Percentiles rank a stretch among this genome's conserved stretches.
Evolutionary conservation across 2,329 filamentous ascomycete genomes (phyloP).

Genomic region (Fusarium lyarnte): DNA sequence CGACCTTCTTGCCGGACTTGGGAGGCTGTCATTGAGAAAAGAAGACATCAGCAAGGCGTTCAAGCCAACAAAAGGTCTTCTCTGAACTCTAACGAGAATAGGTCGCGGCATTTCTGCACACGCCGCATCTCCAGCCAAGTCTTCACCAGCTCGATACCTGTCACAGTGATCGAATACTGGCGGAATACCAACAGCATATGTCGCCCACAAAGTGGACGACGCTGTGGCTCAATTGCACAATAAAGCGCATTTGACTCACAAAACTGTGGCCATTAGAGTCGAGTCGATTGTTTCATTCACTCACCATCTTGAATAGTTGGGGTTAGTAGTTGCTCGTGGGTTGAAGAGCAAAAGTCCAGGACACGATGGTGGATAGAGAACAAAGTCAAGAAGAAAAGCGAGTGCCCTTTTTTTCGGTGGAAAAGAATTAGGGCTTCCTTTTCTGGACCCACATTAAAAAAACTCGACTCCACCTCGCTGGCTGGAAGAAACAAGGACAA

Average conservation of each 20-base stretch:
- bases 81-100: constrained; percentile 91
- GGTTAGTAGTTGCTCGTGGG: constrained; percentile 50
- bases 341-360: constrained; percentile 49
- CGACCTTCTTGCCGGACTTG: constrained; percentile 97
- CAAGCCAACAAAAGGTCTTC: constrained; percentile 79
- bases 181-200: constrained; percentile 48
- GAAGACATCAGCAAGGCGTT: constrained; percentile 94
- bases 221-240: constrained; percentile 48
- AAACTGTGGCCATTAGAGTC: constrained; percentile 53
- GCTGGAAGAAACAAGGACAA: neutral
- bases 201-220: constrained; percentile 41
- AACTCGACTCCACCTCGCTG: constrained; percentile 2
- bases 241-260: constrained; percentile 48
- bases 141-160: constrained; percentile 58
- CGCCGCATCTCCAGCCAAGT: constrained; percentile 71
- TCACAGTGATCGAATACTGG: constrained; percentile 41
- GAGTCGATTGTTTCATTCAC: constrained; percentile 45
- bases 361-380: constrained; percentile 45
- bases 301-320: constrained; percentile 55
- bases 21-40: constrained; percentile 99
- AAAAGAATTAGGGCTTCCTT: constrained; percentile 51
- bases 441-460: constrained; percentile 25
- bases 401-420: constrained; percentile 45
- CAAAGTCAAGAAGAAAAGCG: constrained; percentile 42
- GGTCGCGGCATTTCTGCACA: constrained; percentile 65